phyloP scores from a whole-genome alignment of 2,329 filamentous ascomycete genomes.

The Exophiala oligosperma region DNA sequence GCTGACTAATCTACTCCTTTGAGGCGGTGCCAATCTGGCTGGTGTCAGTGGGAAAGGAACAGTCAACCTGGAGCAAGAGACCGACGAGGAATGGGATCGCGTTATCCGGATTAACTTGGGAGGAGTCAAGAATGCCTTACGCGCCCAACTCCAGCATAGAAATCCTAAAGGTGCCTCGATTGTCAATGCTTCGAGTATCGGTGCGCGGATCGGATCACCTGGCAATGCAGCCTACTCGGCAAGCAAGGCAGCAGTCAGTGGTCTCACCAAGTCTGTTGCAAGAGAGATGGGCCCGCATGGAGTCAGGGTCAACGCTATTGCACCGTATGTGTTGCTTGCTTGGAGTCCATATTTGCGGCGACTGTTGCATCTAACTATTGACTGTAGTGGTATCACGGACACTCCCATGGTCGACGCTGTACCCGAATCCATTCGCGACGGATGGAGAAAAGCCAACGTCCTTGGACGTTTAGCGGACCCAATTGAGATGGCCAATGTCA shows the following conservation, averaged over 20 bases:
- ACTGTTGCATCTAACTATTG: neutral
- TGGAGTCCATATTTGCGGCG: neutral
- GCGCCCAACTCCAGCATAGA: constrained; percentile 41
- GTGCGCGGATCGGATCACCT: constrained; percentile 43
- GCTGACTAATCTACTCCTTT: neutral
- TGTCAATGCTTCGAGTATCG: constrained; percentile 44
- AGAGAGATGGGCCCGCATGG: constrained; percentile 34
- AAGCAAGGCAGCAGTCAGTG: constrained; percentile 64
- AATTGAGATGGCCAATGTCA: constrained; percentile 43
- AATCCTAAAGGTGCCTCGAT: constrained; percentile 39
- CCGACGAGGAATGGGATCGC: constrained; percentile 35
- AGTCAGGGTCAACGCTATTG: constrained; percentile 39
- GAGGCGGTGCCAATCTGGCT: constrained; percentile 7
- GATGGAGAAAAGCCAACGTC: constrained; percentile 9
- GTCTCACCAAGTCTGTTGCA: constrained; percentile 41
- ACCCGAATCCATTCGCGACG: constrained; percentile 6
- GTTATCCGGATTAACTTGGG: constrained; percentile 41
- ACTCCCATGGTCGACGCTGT: constrained; percentile 4
- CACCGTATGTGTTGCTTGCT: constrained; percentile 27
- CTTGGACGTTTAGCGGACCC: constrained; percentile 31
- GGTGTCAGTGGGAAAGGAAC: neutral
- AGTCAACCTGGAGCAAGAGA: constrained; percentile 24
- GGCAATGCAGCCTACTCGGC: constrained; percentile 63
- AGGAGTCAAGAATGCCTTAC: constrained; percentile 41
- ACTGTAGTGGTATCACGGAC: constrained; percentile 5